Percentiles rank a stretch among this genome's conserved stretches.
These are phyloP conservation scores for Ophiostoma tasmaniense DNA, from an alignment of 2,329 filamentous ascomycete genomes.

Conservation along the genomic window DNA sequence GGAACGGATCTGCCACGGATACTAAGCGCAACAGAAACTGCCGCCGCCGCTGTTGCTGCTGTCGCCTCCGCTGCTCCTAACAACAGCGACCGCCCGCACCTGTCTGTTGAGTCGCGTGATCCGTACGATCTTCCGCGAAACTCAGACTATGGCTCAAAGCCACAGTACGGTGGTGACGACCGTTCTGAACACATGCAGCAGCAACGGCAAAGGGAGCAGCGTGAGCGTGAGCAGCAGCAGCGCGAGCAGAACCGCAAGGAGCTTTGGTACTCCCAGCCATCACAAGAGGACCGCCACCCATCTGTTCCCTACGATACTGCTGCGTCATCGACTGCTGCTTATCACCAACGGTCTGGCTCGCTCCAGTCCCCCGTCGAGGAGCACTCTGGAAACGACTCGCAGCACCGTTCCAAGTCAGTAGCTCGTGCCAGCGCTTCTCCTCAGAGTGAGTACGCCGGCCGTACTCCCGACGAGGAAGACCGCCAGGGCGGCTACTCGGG, in stretches of 20 bases:
- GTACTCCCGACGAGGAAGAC: constrained; percentile 49
- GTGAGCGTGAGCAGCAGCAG: constrained; percentile 18
- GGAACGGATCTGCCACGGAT: neutral
- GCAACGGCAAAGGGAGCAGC: constrained; percentile 16
- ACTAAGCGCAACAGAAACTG: constrained; percentile 10
- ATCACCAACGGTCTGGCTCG: constrained; percentile 35
- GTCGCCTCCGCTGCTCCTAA: constrained; percentile 11
- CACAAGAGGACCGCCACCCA: constrained; percentile 39
- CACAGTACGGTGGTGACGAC: constrained; percentile 9
- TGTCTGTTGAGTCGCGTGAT: constrained; percentile 15
- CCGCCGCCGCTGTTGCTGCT: constrained; percentile 15
- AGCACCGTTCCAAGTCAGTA: constrained; percentile 9
- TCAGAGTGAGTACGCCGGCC: constrained; percentile 43
- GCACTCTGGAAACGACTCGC: constrained; percentile 36
- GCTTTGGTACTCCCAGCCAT: constrained; percentile 41
- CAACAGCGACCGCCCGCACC: constrained; percentile 5
- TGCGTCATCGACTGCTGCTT: constrained; percentile 24
- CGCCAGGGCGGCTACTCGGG: constrained; percentile 30
- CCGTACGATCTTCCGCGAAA: constrained; percentile 10
- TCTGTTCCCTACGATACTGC: constrained; percentile 42
- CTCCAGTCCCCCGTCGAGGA: constrained; percentile 39
- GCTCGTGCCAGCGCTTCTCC: constrained; percentile 32
- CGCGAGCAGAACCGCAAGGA: constrained; percentile 33
- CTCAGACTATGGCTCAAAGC: neutral
- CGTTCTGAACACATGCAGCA: constrained; percentile 13